phyloP scores from a whole-genome alignment of 2,329 filamentous ascomycete species.

The Diaporthe citri region DNA sequence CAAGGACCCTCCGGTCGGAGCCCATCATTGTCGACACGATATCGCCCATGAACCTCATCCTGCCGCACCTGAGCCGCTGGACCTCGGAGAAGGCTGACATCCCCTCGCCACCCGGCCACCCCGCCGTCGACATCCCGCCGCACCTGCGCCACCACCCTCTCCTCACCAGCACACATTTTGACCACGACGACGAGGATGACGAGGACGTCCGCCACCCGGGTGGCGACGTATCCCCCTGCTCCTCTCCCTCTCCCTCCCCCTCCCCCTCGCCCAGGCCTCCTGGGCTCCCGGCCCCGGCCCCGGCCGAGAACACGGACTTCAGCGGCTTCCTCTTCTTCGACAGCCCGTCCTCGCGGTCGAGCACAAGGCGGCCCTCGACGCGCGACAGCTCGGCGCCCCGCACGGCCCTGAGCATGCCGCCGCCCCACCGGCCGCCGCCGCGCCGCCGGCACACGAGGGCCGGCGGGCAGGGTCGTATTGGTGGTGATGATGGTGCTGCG shows the following conservation, averaged over 20 bases:
- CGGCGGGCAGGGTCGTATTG: background rate
- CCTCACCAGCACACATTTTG: background rate
- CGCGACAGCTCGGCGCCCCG: slow-evolving; percentile 24
- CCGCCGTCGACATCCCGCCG: slow-evolving; percentile 1
- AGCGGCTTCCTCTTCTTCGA: background rate
- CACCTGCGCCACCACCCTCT: background rate
- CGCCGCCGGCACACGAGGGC: slow-evolving; percentile 9
- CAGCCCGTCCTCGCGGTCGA: slow-evolving; percentile 21
- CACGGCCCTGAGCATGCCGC: slow-evolving; percentile 12
- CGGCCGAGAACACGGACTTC: too few relatives aligned
- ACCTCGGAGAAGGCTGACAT: slow-evolving; percentile 22
- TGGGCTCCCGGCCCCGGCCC: background rate
- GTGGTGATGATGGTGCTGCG: background rate
- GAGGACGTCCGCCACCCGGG: background rate
- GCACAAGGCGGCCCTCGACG: slow-evolving; percentile 7
- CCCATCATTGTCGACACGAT: slow-evolving; percentile 5
- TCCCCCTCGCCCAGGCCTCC: background rate
- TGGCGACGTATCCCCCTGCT: background rate
- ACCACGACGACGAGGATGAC: background rate
- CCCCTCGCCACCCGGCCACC: slow-evolving; percentile 6
- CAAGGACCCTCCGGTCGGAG: background rate
- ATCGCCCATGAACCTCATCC: background rate
- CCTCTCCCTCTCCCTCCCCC: background rate
- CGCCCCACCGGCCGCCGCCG: background rate
- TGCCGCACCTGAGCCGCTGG: slow-evolving; percentile 18